These are phyloP conservation scores for Curvularia lunata DNA, from an alignment of 2,329 filamentous ascomycete species.

Conservation along the genomic window DNA sequence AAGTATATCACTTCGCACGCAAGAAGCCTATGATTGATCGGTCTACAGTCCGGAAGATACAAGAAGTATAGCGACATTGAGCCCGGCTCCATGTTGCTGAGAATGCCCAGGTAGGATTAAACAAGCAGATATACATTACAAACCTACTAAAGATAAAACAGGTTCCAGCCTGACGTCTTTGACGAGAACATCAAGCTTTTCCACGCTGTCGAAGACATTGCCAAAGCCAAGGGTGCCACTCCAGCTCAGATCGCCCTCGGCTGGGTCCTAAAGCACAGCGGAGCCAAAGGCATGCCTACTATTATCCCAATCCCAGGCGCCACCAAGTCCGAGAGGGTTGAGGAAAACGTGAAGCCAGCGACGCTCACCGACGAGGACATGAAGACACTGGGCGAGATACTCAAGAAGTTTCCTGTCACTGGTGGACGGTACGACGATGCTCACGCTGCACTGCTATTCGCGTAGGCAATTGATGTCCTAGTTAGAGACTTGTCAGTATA, in stretches of 20 bases:
- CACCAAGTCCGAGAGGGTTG: conserved; percentile 61
- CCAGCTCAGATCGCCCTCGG: conserved; percentile 69
- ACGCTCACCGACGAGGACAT: conserved; percentile 56
- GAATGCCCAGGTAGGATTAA: no score
- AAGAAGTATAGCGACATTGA: conserved; percentile 63
- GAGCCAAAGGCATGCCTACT: conserved; percentile 59
- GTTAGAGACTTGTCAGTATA: conserved; percentile 19
- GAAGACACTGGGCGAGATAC: conserved; percentile 59
- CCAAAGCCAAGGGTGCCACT: conserved; percentile 64
- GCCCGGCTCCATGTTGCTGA: conserved; percentile 58
- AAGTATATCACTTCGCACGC: conserved; percentile 20
- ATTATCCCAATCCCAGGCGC: conserved; percentile 73
- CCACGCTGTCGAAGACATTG: conserved; percentile 63
- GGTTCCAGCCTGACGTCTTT: conserved; percentile 70
- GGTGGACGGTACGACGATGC: conserved; percentile 51
- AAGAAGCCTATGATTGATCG: conserved; percentile 22
- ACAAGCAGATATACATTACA: no score
- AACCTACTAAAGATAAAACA: no score
- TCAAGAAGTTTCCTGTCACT: conserved; percentile 54
- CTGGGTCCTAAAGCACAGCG: conserved; percentile 64
- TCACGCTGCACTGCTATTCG: conserved; percentile 17
- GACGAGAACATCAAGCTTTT: conserved; percentile 70
- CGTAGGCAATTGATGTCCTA: conserved; percentile 11
- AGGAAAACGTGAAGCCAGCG: conserved; percentile 68
- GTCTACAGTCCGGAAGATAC: conserved; percentile 50